Evolutionary conservation across 148 eudicot genomes (phyloP).

Genomic region (Simmondsia chinensis): DNA sequence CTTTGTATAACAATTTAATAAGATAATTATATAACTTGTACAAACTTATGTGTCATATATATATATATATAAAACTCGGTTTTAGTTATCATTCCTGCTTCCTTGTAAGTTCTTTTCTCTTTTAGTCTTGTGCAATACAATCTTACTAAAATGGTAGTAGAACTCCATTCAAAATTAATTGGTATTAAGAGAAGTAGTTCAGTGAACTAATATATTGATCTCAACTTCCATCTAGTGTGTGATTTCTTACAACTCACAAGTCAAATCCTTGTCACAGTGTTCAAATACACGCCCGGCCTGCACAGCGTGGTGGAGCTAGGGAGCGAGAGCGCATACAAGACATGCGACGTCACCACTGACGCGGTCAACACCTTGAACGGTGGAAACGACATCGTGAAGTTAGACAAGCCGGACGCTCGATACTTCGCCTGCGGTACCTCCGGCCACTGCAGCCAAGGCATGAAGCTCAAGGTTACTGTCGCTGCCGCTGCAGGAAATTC

Average conservation of each 20-base stretch:
- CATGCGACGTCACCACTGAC: slow-evolving; percentile 40
- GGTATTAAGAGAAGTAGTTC: background rate
- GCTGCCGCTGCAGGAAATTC: slow-evolving; percentile 17
- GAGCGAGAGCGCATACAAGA: slow-evolving; percentile 47
- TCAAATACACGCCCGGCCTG: slow-evolving; percentile 50
- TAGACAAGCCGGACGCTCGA: slow-evolving; percentile 43
- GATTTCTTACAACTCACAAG: too few species aligned
- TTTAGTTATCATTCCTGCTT: too few species aligned
- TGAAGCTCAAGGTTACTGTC: slow-evolving; percentile 55
- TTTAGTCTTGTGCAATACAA: too few species aligned
- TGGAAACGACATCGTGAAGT: slow-evolving; percentile 44
- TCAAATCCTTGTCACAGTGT: slow-evolving; percentile 36
- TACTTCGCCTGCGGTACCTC: slow-evolving; percentile 61
- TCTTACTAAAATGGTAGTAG: too few species aligned
- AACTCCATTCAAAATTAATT: too few species aligned
- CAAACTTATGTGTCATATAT: too few species aligned
- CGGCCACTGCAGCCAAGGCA: slow-evolving; percentile 61
- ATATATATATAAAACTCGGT: too few species aligned
- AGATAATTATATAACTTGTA: too few species aligned
- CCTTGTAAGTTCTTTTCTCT: too few species aligned
- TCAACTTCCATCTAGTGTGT: background rate
- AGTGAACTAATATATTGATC: background rate
- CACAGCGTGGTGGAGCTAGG: slow-evolving; percentile 59
- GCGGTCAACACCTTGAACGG: slow-evolving; percentile 28
- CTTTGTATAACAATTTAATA: too few species aligned